phyloP scores from a whole-genome alignment of 2,329 filamentous ascomycete species.

The Pseudopithomyces chartarum region DNA sequence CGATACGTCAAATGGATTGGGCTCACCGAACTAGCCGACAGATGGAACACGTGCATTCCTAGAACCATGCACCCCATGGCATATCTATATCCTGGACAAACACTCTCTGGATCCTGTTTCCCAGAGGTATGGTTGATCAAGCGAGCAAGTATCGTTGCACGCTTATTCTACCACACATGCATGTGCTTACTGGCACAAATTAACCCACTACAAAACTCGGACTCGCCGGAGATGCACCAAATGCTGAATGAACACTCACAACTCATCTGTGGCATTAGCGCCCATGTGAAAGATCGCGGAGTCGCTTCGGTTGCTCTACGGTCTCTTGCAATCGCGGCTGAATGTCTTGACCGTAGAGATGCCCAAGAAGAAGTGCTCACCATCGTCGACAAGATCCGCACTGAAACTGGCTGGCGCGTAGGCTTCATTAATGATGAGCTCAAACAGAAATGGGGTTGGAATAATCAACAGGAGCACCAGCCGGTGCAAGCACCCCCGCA shows the following conservation, averaged over 20 bases:
- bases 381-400: slow-evolving; percentile 76
- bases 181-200: slow-evolving; percentile 80
- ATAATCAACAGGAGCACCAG: slow-evolving; percentile 46
- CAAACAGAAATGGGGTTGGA: slow-evolving; percentile 79
- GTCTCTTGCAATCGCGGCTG: slow-evolving; percentile 77
- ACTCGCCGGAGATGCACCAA: slow-evolving; percentile 69
- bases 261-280: slow-evolving; percentile 87
- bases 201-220: slow-evolving; percentile 69
- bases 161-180: slow-evolving; percentile 87
- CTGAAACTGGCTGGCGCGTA: slow-evolving; percentile 79
- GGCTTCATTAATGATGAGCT: slow-evolving; percentile 74
- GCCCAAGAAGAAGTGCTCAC: slow-evolving; percentile 82
- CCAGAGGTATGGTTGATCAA: slow-evolving; percentile 91
- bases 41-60: slow-evolving; percentile 79
- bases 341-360: slow-evolving; percentile 68
- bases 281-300: slow-evolving; percentile 79
- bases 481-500: slow-evolving; percentile 27
- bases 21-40: slow-evolving; percentile 80
- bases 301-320: slow-evolving; percentile 80
- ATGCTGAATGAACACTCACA: slow-evolving; percentile 76
- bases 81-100: slow-evolving; percentile 72
- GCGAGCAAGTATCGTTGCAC: slow-evolving; percentile 77
- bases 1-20: slow-evolving; percentile 77
- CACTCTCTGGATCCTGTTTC: slow-evolving; percentile 73
- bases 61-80: slow-evolving; percentile 86